Evolutionary conservation across 2,329 filamentous ascomycete genomes (phyloP), one percentile per base, ranked within the genome.

Genomic region (Alternaria metachromatica): DNA sequence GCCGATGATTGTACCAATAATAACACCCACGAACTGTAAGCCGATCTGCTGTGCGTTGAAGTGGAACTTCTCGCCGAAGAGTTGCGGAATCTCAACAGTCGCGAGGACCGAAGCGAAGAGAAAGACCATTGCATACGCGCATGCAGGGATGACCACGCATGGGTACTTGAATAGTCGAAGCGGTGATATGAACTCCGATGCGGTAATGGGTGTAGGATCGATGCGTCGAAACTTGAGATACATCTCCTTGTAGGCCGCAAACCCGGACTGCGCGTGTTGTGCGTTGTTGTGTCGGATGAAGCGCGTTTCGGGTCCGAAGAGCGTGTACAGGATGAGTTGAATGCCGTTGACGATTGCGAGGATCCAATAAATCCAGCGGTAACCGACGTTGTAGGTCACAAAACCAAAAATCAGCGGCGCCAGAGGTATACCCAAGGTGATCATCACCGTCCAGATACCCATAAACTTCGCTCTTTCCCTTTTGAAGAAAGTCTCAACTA

Each of bases 361-460:
- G 21, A 85, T 82, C 82, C 84, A 88, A 73, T 86, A 89, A 25
- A 88, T 87, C 87, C 87, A 89, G 15, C 84, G 81, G 59, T 86
- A 89, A 0, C 84, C 83, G 13, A 85, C 83, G 10, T 84, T 81
- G 60, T 85, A 78, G 1, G 84, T 82, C 0, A 88, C 86, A 60
- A 82, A 82, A 4, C 81, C 81, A 41, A 80, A 76, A 67, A 81
- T 74, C 58, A 83, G 79, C 0, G 81, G 81, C 1, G 79, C 80
- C 12, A 77, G 68, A 2, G 84, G 83, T 25, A 84, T 81, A 33
- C 84, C 85, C 11, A 87, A 61, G 0, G 85, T 86, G 13, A 86
- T 75, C 73, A 87, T 79, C 26, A 82, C 67, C 1, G 86, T 87
- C 87, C 86, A 87, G n/a, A 87, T 78, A 26, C 87, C 87, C 83